phyloP scores from a whole-genome alignment of 1,284 basidiomycete genomes.

The Ustilago tritici region DNA sequence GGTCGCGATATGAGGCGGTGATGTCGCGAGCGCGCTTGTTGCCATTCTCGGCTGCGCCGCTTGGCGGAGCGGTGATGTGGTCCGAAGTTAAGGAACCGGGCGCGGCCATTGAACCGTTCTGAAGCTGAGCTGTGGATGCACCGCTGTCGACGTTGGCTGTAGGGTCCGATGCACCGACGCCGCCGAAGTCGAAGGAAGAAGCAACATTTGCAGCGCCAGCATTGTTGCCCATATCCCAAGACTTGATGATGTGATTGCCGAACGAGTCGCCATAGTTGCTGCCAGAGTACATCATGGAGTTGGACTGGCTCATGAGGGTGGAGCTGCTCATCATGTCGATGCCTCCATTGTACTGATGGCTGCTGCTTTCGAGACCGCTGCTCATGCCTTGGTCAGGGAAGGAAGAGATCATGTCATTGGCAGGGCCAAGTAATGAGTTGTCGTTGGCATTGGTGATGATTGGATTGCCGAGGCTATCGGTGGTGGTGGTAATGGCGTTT shows the following conservation, averaged over 20 bases:
- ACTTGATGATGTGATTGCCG: slow-evolving; percentile 27
- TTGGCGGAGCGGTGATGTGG: slow-evolving; percentile 2
- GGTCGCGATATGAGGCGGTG: slow-evolving; percentile 44
- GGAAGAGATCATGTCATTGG: slow-evolving; percentile 33
- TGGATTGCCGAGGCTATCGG: slow-evolving; percentile 20
- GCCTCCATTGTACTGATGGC: slow-evolving; percentile 11
- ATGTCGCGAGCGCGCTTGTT: slow-evolving; percentile 16
- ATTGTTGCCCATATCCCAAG: slow-evolving; percentile 31
- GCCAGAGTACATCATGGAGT: slow-evolving; percentile 34
- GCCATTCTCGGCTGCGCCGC: not conserved
- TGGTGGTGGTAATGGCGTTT: not conserved
- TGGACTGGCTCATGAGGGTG: slow-evolving; percentile 40
- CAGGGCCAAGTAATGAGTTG: slow-evolving; percentile 15
- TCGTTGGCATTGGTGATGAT: slow-evolving; percentile 13
- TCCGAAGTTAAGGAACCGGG: no score
- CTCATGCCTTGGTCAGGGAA: slow-evolving; percentile 43
- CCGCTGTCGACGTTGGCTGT: not conserved
- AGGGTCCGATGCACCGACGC: not conserved
- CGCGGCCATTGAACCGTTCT: not conserved
- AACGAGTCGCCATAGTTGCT: slow-evolving; percentile 39
- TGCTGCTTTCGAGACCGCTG: slow-evolving; percentile 12
- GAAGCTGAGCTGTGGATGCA: no score
- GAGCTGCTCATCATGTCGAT: slow-evolving; percentile 43
- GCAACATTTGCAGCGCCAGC: slow-evolving; percentile 15
- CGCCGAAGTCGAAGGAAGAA: slow-evolving; percentile 20